Conservation (phyloP, 2,329 filamentous ascomycete genomes). For the Trematosphaeria pertusa region DNA sequence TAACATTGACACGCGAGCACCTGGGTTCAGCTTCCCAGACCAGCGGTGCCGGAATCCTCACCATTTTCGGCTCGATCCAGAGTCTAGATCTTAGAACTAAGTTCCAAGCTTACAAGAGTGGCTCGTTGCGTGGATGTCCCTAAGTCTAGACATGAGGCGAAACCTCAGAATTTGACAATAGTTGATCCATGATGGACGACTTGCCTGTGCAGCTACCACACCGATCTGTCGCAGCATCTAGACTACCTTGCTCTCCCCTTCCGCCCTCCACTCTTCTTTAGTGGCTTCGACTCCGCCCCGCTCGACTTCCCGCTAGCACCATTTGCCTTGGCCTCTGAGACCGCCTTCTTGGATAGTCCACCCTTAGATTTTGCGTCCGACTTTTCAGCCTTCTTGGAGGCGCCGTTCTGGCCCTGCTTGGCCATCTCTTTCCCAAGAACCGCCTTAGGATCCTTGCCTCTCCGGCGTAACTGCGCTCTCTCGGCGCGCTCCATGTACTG, state of each 20-base stretch:
- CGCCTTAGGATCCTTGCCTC: conserved; percentile 57
- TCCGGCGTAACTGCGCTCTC: conserved; percentile 52
- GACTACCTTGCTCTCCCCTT: conserved; percentile 14
- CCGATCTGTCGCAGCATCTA: no score
- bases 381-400: conserved; percentile 24
- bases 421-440: conserved; percentile 14
- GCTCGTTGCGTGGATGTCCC: no score
- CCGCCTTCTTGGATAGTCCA: conserved; percentile 20
- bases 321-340: conserved; percentile 13
- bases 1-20: no score
- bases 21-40: no score
- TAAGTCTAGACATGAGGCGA: no score
- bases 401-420: conserved; percentile 25
- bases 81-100: no score
- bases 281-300: conserved; percentile 17
- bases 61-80: no score
- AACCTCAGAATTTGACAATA: no score
- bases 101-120: no score
- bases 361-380: conserved; percentile 16
- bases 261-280: conserved; percentile 18
- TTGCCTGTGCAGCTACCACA: no score
- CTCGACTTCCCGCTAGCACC: conserved; percentile 8
- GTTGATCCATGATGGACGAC: no score
- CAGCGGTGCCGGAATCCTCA: no score
- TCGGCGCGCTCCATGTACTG: conserved; percentile 56